These are phyloP conservation scores for Wallacemonas sp. DNA, from an alignment of 208 protist species.

Conservation along the genomic window DNA sequence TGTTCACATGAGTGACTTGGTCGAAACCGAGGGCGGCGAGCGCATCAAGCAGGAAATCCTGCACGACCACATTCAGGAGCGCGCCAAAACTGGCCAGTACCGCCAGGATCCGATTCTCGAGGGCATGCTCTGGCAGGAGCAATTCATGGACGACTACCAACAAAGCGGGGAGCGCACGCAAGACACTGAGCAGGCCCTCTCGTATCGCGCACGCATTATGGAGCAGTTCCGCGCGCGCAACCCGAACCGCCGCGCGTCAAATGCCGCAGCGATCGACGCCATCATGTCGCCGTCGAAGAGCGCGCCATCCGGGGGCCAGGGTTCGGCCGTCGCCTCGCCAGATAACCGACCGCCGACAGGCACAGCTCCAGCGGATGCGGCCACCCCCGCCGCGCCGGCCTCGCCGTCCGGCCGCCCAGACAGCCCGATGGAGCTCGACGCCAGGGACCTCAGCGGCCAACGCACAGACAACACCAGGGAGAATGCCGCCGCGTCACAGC, in stretches of 20 bases:
- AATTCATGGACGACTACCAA: slow-evolving; percentile 79
- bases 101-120: slow-evolving; percentile 72
- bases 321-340: neutral
- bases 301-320: neutral
- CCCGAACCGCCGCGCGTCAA: slow-evolving; percentile 15
- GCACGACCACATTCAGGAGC: slow-evolving; percentile 61
- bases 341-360: no score
- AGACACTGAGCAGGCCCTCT: slow-evolving; percentile 47
- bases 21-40: slow-evolving; percentile 56
- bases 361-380: no score
- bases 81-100: slow-evolving; percentile 13
- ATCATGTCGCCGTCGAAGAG: slow-evolving; percentile 5
- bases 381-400: neutral
- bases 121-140: slow-evolving; percentile 80
- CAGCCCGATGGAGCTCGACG: neutral
- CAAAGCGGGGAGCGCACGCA: slow-evolving; percentile 26
- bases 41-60: slow-evolving; percentile 79
- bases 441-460: neutral
- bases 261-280: slow-evolving; percentile 1
- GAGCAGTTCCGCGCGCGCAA: slow-evolving; percentile 42
- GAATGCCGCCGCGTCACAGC: neutral
- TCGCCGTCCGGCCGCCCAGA: neutral
- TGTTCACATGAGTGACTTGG: slow-evolving; percentile 68
- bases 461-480: no score
- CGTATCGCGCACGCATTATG: slow-evolving; percentile 59